Base-by-base conservation (phyloP, 352 stramenopile species). In the Pythium brassicae region DNA sequence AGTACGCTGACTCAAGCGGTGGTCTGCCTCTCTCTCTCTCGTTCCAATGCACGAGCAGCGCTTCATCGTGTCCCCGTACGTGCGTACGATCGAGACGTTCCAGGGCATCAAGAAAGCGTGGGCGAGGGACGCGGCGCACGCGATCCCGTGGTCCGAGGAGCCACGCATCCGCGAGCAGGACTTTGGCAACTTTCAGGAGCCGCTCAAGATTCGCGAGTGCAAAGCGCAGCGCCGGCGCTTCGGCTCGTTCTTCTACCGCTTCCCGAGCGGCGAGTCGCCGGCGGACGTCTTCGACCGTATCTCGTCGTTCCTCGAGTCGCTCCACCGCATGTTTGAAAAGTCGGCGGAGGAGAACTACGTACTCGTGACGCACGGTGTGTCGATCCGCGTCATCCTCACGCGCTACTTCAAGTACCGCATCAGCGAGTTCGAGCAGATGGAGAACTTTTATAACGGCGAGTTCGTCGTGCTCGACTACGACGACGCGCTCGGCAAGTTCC, bases 131-230 rank as follows among this genome's bases (percentile, higher is more conserved):
- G 76, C 66, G 14, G 46, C 43, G 25, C 71, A 72, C 20, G 43
- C 73, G 23, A 80, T 92, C 44, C 82, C 82, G 37, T 89, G 84
- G 80, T 73, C 65, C 4, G 86, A 96, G 50, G 87, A 96, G 53
- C 86, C 86, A 9, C 84, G 86, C 11, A 94, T 96, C 48, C 77
- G 84, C 14, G 87, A 96, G 49, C 87, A 96, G 59, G 84, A 96
- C 55, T 96, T 95, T 75, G 87, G 84, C 53, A 96, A 96, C 53
- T 95, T 94, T 63, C 86, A 95, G 49, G 80, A 94, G 7, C 82
- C 82, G 4, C 56, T 78, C 27, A 87, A 88, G 45, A 92, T 94
- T 59, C 77, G 81, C 17, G 77, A 94, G 50, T 91, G 77, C 69
- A 92, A 94, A 55, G 55, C 69, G 15, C 80, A 92, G 50, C 78